Evolutionary conservation across 1,139 yeast genomes (phyloP).

Genomic region (Debaryomyces udenii): DNA sequence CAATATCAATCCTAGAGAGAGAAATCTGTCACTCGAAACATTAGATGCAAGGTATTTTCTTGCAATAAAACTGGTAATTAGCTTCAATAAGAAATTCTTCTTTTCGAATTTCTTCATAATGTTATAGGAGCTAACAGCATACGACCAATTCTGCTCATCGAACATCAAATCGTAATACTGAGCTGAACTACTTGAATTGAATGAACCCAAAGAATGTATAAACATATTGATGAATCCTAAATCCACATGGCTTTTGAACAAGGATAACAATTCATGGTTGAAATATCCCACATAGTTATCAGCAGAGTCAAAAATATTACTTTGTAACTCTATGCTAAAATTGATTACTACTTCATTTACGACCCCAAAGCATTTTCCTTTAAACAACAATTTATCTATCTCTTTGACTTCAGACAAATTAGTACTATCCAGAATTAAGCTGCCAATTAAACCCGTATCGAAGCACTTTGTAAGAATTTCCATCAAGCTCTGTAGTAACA

Average conservation of each 20-base stretch:
- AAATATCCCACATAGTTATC: slow-evolving; percentile 28
- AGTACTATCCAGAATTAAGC: slow-evolving; percentile 14
- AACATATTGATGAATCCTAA: slow-evolving; percentile 22
- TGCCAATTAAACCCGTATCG: slow-evolving; percentile 20
- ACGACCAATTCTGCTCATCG: slow-evolving; percentile 22
- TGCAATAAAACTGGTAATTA: slow-evolving; percentile 13
- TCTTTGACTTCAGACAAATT: slow-evolving; percentile 28
- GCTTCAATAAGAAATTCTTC: slow-evolving; percentile 20
- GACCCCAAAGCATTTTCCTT: slow-evolving; percentile 32
- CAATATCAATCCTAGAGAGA: slow-evolving; percentile 12
- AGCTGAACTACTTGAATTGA: slow-evolving; percentile 21
- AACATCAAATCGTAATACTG: slow-evolving; percentile 31
- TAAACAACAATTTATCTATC: slow-evolving; percentile 40
- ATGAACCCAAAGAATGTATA: slow-evolving; percentile 27
- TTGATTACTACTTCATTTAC: slow-evolving; percentile 26
- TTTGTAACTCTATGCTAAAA: slow-evolving; percentile 15
- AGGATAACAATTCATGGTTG: slow-evolving; percentile 18
- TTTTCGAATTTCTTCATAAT: slow-evolving; percentile 33
- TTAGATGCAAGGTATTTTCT: slow-evolving; percentile 7
- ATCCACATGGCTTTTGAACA: slow-evolving; percentile 15
- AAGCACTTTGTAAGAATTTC: slow-evolving; percentile 18
- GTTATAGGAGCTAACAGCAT: slow-evolving; percentile 20
- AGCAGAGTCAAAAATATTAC: slow-evolving; percentile 21
- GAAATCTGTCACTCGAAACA: slow-evolving; percentile 8
- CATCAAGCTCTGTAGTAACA: slow-evolving; percentile 6